phyloP scores from a whole-genome alignment of 2,329 filamentous ascomycete species.

The Venturia nashicola region DNA sequence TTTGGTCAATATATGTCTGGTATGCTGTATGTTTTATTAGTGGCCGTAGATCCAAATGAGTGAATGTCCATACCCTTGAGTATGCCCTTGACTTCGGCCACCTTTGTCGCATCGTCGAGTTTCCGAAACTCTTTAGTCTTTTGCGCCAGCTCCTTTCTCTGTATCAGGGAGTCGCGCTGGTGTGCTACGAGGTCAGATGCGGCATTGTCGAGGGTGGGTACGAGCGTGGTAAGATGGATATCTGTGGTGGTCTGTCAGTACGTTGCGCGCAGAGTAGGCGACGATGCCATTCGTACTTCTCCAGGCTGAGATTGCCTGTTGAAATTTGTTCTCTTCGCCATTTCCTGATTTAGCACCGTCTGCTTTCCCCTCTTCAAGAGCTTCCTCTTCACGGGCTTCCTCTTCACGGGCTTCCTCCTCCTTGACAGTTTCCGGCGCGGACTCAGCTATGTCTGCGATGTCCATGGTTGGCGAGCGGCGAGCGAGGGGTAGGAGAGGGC shows the following conservation, averaged over 20 bases:
- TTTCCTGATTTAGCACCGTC: background rate
- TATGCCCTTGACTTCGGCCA: constrained; percentile 77
- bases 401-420: background rate
- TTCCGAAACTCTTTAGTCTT: constrained; percentile 98
- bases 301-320: constrained; percentile 92
- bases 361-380: background rate
- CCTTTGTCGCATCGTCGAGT: constrained; percentile 75
- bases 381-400: no score
- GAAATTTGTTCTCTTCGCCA: constrained; percentile 83
- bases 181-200: constrained; percentile 92
- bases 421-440: constrained; percentile 8
- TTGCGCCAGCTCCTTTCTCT: constrained; percentile 93
- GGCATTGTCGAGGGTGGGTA: constrained; percentile 77
- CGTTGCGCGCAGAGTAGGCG: background rate
- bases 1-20: constrained; percentile 90
- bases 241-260: constrained; percentile 37
- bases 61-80: constrained; percentile 54
- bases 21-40: constrained; percentile 51
- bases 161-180: constrained; percentile 88
- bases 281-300: constrained; percentile 50
- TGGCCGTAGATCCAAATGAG: background rate
- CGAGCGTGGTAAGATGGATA: constrained; percentile 73
- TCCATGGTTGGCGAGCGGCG: constrained; percentile 9
- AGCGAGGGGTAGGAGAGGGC: background rate
- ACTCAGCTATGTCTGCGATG: constrained; percentile 7